phyloP scores from a whole-genome alignment of 164 flowering plant genomes.

The Annona squamosa region DNA sequence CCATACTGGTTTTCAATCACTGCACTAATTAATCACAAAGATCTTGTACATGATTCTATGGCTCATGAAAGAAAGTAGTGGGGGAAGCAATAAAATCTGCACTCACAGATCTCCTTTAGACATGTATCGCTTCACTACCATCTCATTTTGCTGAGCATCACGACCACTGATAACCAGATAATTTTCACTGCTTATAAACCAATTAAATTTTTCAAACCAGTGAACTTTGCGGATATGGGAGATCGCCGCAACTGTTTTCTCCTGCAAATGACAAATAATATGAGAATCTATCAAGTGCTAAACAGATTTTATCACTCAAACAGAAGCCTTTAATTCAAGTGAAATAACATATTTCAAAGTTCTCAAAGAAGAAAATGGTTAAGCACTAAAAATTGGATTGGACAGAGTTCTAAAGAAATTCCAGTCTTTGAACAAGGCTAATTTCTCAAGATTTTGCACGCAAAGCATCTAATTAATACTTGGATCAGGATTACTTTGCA shows the following conservation, averaged over 20 bases:
- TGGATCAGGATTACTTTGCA: background rate
- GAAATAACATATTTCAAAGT: background rate
- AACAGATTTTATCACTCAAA: background rate
- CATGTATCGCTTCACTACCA: conserved; percentile 97
- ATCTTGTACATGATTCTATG: background rate
- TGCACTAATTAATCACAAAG: background rate
- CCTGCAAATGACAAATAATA: conserved; percentile 40
- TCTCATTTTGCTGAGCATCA: conserved; percentile 98
- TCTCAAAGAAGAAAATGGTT: background rate
- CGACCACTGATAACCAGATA: conserved; percentile 93
- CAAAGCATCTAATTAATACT: background rate
- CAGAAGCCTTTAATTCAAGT: background rate
- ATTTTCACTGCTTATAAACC: conserved; percentile 98
- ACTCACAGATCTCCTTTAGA: conserved; percentile 97
- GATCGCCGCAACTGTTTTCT: conserved; percentile 85
- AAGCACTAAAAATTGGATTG: background rate
- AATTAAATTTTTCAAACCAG: conserved; percentile 98
- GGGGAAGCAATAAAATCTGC: conserved; percentile 1
- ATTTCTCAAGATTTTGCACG: background rate
- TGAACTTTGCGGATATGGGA: conserved; percentile 97
- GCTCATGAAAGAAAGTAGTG: background rate
- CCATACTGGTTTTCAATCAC: background rate
- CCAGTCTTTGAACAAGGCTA: background rate
- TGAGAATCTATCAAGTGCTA: background rate
- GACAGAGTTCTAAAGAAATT: background rate